A percentile compares a stretch with the other conserved stretches of the same genome.
These are phyloP conservation scores for Paramecium biaurelia DNA, from an alignment of 73 alveolate species.

Conservation along the genomic window DNA sequence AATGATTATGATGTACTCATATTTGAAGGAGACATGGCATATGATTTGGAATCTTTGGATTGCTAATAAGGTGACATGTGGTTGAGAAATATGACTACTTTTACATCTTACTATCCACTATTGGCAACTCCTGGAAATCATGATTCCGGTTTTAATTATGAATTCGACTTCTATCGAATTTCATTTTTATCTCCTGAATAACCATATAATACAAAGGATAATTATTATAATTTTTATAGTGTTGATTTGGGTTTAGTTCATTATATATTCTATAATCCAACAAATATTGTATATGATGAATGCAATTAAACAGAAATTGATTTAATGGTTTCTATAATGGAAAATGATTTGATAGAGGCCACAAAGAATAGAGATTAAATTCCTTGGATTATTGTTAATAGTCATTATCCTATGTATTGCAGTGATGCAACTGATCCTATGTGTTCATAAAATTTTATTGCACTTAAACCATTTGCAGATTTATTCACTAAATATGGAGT, in stretches of 20 bases:
- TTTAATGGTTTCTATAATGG: neutral
- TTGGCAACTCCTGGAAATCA: conserved; percentile 23
- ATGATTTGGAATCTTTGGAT: conserved; percentile 27
- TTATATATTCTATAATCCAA: conserved; percentile 16
- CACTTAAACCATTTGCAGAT: neutral
- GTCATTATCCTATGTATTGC: conserved; percentile 56
- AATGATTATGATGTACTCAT: neutral
- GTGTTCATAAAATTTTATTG: neutral
- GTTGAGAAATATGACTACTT: conserved; percentile 28
- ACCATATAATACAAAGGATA: neutral
- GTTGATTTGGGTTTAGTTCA: conserved; percentile 46
- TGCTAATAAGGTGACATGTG: conserved; percentile 8
- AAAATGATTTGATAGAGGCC: neutral
- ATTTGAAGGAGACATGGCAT: conserved; percentile 50
- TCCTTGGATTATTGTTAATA: conserved; percentile 32
- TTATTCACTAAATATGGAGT: neutral
- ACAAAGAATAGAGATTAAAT: neutral
- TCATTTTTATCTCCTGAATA: conserved; percentile 19
- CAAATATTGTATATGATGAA: neutral
- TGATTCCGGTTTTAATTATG: conserved; percentile 33
- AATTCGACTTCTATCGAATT: neutral
- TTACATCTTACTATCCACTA: conserved; percentile 22
- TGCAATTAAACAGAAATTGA: neutral
- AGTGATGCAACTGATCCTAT: conserved; percentile 14
- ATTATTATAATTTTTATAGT: conserved; percentile 35